Evolutionary conservation across 2,329 filamentous ascomycete genomes (phyloP), one percentile per base, ranked within the genome.

Genomic region (Fusarium sp.): DNA sequence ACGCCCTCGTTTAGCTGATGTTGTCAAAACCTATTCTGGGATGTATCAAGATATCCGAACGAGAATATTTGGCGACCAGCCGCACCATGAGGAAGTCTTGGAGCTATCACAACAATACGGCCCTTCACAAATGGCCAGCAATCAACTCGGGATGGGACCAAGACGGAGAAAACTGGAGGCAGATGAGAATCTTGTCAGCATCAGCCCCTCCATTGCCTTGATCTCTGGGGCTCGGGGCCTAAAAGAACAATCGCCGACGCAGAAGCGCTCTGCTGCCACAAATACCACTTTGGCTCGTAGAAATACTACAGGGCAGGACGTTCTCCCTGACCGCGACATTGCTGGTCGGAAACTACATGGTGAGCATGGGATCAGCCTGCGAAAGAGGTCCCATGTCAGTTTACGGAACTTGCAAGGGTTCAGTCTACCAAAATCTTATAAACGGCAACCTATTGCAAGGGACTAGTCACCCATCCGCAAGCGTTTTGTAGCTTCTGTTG

Each of bases 391-490:
- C 2, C 87, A 89, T 74, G 82, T 89, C 70, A 89, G 87, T 68
- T 78, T 89, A 11, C 79, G 78, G 46, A 85, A 84, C 46, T 78
- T 81, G 9, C 81, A 85, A 66, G 82, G 79, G 2, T 88, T 89
- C 77, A 89, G 82, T 66, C 77, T 89, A 55, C 79, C 83, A 46
- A 84, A 82, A 66, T 86, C 86, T 7, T 87, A 90, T 71, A 87
- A 85, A 66, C 84, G 87, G 28, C 88, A 90, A 63, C 89, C 90
- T 0, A 89, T 94, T 73, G 91, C 92, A 31, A 86, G 92, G 75
- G 91, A 94, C 73, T 95, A 88, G 93, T 89, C 88, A 12, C 83
- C 85, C 8, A 77, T 81, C 18, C 88, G 91, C 69, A 95, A 95
- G 78, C 83, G 91, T 63, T 88, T 92, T 65, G 87, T 89, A 27